phyloP scores from a whole-genome alignment of 2,329 filamentous ascomycete genomes.

The Paramyrothecium sp. region DNA sequence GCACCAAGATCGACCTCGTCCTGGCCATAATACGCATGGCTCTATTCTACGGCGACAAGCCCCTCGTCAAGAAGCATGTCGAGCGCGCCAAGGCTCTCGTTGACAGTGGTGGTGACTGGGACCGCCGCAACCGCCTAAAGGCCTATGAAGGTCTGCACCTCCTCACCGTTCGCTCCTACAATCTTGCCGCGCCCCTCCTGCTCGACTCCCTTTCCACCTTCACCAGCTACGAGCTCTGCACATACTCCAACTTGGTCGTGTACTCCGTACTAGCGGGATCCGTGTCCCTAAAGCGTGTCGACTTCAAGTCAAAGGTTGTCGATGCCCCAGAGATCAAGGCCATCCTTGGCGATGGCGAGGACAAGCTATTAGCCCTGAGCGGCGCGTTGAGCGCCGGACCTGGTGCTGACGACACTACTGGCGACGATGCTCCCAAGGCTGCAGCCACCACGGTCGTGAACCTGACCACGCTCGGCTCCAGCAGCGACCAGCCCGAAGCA shows the following conservation, averaged over 20 bases:
- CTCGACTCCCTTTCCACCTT: slow-evolving; percentile 98
- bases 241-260: slow-evolving; percentile 89
- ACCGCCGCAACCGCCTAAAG: slow-evolving; percentile 96
- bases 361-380: slow-evolving; percentile 79
- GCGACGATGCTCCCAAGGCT: slow-evolving; percentile 52
- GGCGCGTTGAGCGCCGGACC: slow-evolving; percentile 81
- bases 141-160: slow-evolving; percentile 95
- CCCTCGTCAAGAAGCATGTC: slow-evolving; percentile 89
- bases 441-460: slow-evolving; percentile 70
- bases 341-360: slow-evolving; percentile 85
- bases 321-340: slow-evolving; percentile 98
- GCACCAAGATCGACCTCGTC: slow-evolving; percentile 95
- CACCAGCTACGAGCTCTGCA: slow-evolving; percentile 97
- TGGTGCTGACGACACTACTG: slow-evolving; percentile 75
- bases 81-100: slow-evolving; percentile 88
- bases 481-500: slow-evolving; percentile 69
- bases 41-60: slow-evolving; percentile 92
- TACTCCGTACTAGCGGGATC: slow-evolving; percentile 95
- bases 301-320: slow-evolving; percentile 99
- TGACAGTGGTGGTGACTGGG: slow-evolving; percentile 96
- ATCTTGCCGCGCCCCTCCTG: slow-evolving; percentile 83
- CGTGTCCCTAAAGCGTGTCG: slow-evolving; percentile 90
- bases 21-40: slow-evolving; percentile 95
- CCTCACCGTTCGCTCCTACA: slow-evolving; percentile 89
- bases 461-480: slow-evolving; percentile 76